Base-by-base conservation (phyloP, 192 early-diverging fungal species). In the Dimargaris cristalligena region DNA sequence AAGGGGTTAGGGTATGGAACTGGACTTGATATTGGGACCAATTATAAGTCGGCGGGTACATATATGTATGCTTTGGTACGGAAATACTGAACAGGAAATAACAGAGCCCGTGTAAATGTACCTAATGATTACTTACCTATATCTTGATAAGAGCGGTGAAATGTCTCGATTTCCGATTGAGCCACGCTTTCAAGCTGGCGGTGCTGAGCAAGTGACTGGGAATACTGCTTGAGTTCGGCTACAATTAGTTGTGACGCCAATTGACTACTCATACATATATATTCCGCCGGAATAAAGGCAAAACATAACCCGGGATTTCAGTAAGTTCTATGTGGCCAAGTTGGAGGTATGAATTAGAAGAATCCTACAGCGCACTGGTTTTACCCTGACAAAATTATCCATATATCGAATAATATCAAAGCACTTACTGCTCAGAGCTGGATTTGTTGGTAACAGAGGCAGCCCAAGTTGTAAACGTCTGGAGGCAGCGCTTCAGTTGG, bases 401-500 rank as follows among this genome's bases (percentile, higher is more conserved):
- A n/a, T n/a, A n/a, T n/a, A n/a, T n/a, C n/a, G n/a, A n/a, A n/a
- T n/a, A n/a, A n/a, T n/a, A n/a, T n/a, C n/a, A n/a, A n/a, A n/a
- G n/a, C n/a, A n/a, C 38, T 41, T 41, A 41, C 38, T 10, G 6
- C 8, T 41, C 16, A 6, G 38, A 41, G 16, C 38, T 41, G 16
- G 38, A 10, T 16, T 41, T 6, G 6, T 41, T 16, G 16, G 38
- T 6, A 41, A 41, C 16, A 16, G 38, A 41, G 8, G 38, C 38
- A 6, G 16, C 38, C 38, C 38, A 41, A 0, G 65, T 56, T 4
- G 71, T 69, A 18, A 69, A 57, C 10, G 68, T 64, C 22, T 63
- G 67, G 46, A 73, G 33, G 41, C 71, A 69, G 52, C 71, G 67
- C 59, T 60, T 66, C n/a, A 73, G 63, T 13, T 65, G 55, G 29